phyloP scores from a whole-genome alignment of 441 rosid genomes.

The Aleurites moluccanus region DNA sequence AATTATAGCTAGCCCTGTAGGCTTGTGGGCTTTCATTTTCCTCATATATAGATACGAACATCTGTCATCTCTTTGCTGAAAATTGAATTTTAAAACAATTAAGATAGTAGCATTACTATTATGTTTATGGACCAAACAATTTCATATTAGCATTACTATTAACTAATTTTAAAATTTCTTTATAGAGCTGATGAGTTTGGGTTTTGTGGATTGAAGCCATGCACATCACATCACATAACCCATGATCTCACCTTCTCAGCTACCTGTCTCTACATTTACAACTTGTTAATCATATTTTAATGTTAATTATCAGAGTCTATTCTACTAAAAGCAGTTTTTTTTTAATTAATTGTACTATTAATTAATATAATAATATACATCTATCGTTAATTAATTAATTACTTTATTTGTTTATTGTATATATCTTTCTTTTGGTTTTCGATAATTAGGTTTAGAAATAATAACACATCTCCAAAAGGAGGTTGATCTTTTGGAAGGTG shows the following conservation, averaged over 20 bases:
- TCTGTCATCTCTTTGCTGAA: too few species aligned
- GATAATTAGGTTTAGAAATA: conserved; percentile 5
- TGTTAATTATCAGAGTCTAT: neutral
- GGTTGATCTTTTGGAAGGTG: conserved; percentile 29
- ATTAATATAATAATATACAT: too few species aligned
- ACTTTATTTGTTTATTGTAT: neutral
- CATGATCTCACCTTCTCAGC: conserved; percentile 5
- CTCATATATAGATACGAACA: neutral
- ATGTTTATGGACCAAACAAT: too few species aligned
- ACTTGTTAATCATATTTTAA: neutral
- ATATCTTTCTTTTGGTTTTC: neutral
- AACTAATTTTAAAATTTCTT: neutral
- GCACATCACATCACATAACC: too few species aligned
- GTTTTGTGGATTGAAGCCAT: too few species aligned
- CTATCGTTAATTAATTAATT: neutral
- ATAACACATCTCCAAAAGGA: neutral
- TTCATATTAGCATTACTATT: too few species aligned
- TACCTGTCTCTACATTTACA: neutral
- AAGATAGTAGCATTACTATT: too few species aligned
- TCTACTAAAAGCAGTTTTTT: too few species aligned
- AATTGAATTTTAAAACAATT: too few species aligned
- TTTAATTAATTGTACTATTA: too few species aligned
- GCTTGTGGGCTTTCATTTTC: neutral
- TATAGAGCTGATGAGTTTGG: neutral
- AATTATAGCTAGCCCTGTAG: neutral